Evolutionary conservation across 2,329 filamentous ascomycete genomes (phyloP).

Genomic region (Colletotrichum orchidophilum): DNA sequence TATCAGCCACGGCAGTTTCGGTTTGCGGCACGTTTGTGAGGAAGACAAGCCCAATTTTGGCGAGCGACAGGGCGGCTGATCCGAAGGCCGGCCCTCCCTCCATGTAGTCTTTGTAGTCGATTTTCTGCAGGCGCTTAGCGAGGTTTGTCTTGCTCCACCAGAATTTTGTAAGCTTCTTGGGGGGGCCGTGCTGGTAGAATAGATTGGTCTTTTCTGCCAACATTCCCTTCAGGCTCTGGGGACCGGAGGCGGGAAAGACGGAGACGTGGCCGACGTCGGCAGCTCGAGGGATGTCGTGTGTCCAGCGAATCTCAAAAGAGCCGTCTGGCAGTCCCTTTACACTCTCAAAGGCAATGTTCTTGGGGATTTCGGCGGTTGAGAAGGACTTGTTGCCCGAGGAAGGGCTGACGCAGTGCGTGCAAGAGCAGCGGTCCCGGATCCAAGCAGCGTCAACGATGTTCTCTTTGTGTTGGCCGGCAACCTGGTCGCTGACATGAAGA

Average conservation of each 20-base stretch:
- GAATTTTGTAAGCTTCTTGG: not conserved
- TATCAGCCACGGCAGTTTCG: slow-evolving; percentile 70
- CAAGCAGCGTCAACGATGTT: slow-evolving; percentile 33
- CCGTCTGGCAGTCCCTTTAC: slow-evolving; percentile 48
- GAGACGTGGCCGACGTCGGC: slow-evolving; percentile 45
- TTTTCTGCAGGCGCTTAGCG: slow-evolving; percentile 57
- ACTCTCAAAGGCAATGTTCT: slow-evolving; percentile 42
- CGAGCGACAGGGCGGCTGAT: slow-evolving; percentile 69
- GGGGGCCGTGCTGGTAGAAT: not conserved
- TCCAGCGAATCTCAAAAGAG: slow-evolving; percentile 68
- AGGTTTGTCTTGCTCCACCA: slow-evolving; percentile 54
- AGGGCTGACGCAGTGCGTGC: slow-evolving; percentile 60
- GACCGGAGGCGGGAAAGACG: slow-evolving; percentile 42
- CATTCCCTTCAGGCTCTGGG: slow-evolving; percentile 36
- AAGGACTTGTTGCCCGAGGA: slow-evolving; percentile 69
- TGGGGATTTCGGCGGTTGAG: slow-evolving; percentile 52
- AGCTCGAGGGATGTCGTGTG: slow-evolving; percentile 51
- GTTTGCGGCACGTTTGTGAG: slow-evolving; percentile 77
- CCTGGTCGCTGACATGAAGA: not conserved
- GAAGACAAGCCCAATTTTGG: slow-evolving; percentile 78
- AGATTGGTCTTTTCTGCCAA: not conserved
- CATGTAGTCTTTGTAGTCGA: slow-evolving; percentile 80
- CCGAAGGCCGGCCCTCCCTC: slow-evolving; percentile 64
- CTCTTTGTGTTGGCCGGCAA: not conserved
- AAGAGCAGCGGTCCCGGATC: slow-evolving; percentile 66